Conservation (phyloP, 495 filamentous ascomycete species). For the Aspergillus egyptiacus region DNA sequence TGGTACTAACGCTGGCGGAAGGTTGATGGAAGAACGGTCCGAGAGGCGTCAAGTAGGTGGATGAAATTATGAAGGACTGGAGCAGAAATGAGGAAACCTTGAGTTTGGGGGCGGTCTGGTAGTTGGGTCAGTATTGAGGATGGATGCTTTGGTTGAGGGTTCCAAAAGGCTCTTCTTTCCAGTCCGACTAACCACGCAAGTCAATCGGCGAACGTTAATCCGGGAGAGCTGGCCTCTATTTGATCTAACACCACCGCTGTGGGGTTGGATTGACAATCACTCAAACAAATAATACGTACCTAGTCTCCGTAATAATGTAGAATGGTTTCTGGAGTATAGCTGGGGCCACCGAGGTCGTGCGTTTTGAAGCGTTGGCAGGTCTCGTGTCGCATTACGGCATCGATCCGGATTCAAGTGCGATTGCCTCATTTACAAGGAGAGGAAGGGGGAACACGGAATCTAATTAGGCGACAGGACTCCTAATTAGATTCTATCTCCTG, state of each 20-base stretch:
- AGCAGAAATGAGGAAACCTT: constrained; percentile 8
- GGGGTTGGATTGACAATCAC: too few relatives aligned
- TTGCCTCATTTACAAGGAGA: background rate
- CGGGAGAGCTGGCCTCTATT: constrained; percentile 8
- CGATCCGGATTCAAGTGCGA: too few relatives aligned
- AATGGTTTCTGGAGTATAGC: background rate
- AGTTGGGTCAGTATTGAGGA: constrained; percentile 12
- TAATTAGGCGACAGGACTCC: background rate
- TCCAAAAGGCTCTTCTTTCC: too few relatives aligned
- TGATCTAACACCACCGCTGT: too few relatives aligned
- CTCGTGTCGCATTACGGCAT: too few relatives aligned
- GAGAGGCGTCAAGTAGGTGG: background rate
- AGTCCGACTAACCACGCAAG: constrained; percentile 14
- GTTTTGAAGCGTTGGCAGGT: too few relatives aligned
- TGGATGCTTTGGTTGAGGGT: too few relatives aligned
- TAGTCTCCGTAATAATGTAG: too few relatives aligned
- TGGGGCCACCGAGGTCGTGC: background rate
- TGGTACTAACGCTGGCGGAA: background rate
- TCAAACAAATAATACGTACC: too few relatives aligned
- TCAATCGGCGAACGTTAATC: constrained; percentile 26
- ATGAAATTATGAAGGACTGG: background rate
- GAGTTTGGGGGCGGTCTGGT: constrained; percentile 18
- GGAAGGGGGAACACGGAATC: background rate
- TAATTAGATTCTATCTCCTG: constrained; percentile 6
- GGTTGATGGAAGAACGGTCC: background rate